These are phyloP conservation scores for Toxoplasma gondii DNA, from an alignment of 169 alveolate species.

Conservation along the genomic window DNA sequence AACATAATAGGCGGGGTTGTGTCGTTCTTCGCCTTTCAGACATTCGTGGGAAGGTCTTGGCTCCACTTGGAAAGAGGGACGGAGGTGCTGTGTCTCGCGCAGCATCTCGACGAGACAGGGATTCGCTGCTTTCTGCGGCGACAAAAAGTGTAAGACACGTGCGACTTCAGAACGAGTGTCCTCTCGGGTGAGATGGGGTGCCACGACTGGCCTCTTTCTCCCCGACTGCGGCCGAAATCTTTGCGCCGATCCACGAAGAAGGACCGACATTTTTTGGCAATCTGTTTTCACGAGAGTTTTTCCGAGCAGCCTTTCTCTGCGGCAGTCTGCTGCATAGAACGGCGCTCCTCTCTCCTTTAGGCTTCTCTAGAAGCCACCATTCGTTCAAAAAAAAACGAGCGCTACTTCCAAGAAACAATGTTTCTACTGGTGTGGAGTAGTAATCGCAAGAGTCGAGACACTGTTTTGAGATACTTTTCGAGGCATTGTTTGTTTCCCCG, in stretches of 20 bases:
- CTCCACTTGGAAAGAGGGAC: too few species aligned
- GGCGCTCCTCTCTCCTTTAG: constrained; percentile 10
- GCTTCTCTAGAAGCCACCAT: constrained; percentile 38
- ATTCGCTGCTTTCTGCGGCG: not conserved
- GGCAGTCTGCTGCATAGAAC: not conserved
- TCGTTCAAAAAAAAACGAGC: too few species aligned
- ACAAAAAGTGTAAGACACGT: not conserved
- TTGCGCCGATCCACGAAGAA: not conserved
- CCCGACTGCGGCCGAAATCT: not conserved
- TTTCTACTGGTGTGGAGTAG: too few species aligned
- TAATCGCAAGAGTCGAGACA: too few species aligned
- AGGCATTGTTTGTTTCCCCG: too few species aligned
- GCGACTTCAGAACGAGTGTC: not conserved
- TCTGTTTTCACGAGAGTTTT: not conserved
- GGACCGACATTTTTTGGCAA: not conserved
- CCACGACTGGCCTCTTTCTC: not conserved
- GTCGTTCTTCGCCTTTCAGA: not conserved
- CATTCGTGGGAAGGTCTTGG: too few species aligned
- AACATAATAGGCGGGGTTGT: not conserved
- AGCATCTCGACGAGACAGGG: not conserved
- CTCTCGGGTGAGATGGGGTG: not conserved
- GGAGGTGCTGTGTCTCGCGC: too few species aligned
- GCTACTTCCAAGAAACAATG: too few species aligned
- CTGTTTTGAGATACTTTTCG: too few species aligned
- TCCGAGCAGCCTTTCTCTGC: not conserved